These are phyloP conservation scores for Globisporangium megalacanthum DNA, from an alignment of 352 stramenopile genomes.

Conservation along the genomic window DNA sequence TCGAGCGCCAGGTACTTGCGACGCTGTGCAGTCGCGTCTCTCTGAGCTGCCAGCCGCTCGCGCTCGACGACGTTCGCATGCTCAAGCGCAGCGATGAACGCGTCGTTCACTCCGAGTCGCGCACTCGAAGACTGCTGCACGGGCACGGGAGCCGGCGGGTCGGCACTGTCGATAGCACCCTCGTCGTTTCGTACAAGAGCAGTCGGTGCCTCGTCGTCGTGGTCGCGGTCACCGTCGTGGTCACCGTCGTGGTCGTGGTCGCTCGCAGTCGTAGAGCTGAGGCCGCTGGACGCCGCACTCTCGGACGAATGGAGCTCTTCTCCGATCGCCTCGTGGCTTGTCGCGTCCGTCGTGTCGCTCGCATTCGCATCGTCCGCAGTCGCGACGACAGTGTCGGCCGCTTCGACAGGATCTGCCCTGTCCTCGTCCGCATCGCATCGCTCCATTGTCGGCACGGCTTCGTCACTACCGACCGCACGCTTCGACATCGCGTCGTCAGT, in stretches of 20 bases:
- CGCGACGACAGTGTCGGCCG: background rate
- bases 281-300: background rate
- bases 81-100: conserved; percentile 27
- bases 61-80: conserved; percentile 20
- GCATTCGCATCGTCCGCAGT: background rate
- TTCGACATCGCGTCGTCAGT: background rate
- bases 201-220: background rate
- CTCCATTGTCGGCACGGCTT: background rate
- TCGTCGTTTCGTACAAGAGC: background rate
- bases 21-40: conserved; percentile 20
- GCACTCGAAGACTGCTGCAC: conserved; percentile 6
- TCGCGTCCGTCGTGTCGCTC: background rate
- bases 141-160: too few relatives aligned
- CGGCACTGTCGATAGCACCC: too few relatives aligned
- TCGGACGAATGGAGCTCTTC: background rate
- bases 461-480: background rate
- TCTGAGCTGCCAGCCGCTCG: conserved; percentile 14
- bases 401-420: background rate
- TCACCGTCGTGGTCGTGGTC: background rate
- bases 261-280: background rate
- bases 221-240: background rate
- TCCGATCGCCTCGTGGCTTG: background rate
- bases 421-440: background rate
- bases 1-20: conserved; percentile 19
- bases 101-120: conserved; percentile 24